Conservation (phyloP, 73 alveolate species). For the Paramecium tetraurelia region DNA sequence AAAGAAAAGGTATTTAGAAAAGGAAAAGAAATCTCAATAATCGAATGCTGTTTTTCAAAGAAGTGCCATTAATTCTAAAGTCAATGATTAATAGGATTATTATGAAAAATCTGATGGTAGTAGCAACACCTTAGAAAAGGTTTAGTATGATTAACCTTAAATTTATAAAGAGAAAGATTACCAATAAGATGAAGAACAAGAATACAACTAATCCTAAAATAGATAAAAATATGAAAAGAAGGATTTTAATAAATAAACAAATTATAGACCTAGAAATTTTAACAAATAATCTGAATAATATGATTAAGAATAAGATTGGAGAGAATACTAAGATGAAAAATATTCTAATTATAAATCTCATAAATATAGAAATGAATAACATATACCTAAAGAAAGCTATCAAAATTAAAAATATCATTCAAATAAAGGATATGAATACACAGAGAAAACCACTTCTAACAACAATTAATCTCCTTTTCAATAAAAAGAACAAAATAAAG, state of each 20-base stretch:
- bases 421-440: background rate
- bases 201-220: background rate
- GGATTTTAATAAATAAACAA: background rate
- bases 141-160: background rate
- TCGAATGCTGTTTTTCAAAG: background rate
- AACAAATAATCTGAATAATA: background rate
- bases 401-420: background rate
- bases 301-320: background rate
- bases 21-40: background rate
- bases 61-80: background rate
- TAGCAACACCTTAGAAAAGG: background rate
- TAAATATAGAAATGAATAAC: background rate
- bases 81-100: background rate
- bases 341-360: background rate
- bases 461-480: background rate
- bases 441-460: background rate
- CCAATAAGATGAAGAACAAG: background rate
- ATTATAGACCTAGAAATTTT: background rate
- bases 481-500: background rate
- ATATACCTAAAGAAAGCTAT: background rate
- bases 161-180: background rate
- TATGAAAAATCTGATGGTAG: background rate
- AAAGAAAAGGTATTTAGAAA: background rate
- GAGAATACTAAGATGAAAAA: background rate
- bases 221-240: background rate